Percentiles rank a stretch among this genome's conserved stretches.
Evolutionary conservation across 768 basidiomycete genomes (phyloP).

Genomic region (Gautieria morchelliformis): DNA sequence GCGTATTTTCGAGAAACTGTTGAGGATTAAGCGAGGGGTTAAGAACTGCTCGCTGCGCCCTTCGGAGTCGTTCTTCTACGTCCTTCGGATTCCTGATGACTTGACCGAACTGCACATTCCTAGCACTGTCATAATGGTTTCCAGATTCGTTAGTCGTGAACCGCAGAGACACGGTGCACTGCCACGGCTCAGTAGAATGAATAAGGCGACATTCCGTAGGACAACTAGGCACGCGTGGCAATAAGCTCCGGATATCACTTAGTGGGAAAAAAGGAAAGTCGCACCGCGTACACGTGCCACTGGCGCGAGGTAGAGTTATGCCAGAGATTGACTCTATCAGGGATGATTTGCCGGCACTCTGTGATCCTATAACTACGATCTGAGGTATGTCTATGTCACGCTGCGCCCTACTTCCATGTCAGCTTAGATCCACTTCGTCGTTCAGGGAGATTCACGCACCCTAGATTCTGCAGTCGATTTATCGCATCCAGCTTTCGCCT

Average conservation of each 20-base stretch:
- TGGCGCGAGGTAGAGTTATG: constrained; percentile 55
- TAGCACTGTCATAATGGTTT: constrained; percentile 7
- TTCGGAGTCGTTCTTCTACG: constrained; percentile 12
- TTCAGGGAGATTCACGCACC: constrained; percentile 27
- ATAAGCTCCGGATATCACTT: background rate
- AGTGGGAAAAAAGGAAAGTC: background rate
- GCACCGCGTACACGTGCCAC: constrained; percentile 71
- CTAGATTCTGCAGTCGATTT: constrained; percentile 51
- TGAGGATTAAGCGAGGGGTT: constrained; percentile 8
- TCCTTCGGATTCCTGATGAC: constrained; percentile 7
- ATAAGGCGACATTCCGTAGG: constrained; percentile 29
- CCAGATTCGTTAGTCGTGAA: constrained; percentile 21
- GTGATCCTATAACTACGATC: constrained; percentile 64
- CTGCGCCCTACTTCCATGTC: constrained; percentile 37
- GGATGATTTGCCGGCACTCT: constrained; percentile 70
- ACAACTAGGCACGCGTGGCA: constrained; percentile 16
- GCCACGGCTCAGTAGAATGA: constrained; percentile 21
- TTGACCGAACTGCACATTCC: constrained; percentile 10
- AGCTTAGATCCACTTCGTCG: too few species aligned
- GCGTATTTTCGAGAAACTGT: constrained; percentile 5
- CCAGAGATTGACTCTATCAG: constrained; percentile 72
- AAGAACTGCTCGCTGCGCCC: constrained; percentile 16
- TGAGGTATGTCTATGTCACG: constrained; percentile 63
- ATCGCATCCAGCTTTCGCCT: constrained; percentile 48
- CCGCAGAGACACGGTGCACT: constrained; percentile 24